A percentile compares a stretch with the other conserved stretches of the same genome.
These are phyloP conservation scores for Ustilago tritici DNA, from an alignment of 1,284 basidiomycete genomes.

Conservation along the genomic window DNA sequence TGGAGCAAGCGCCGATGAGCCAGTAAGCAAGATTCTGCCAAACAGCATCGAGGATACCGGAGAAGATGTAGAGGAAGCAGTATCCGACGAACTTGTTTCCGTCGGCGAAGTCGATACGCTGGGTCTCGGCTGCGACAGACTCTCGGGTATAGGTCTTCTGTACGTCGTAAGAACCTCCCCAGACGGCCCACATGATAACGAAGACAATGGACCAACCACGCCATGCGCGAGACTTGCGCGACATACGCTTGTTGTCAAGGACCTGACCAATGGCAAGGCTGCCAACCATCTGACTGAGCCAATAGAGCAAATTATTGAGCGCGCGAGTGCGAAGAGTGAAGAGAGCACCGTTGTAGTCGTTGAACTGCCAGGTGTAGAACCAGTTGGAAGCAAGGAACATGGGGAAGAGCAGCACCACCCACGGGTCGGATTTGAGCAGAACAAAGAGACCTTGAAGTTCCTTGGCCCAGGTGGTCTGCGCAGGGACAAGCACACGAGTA, in stretches of 20 bases:
- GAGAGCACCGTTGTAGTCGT: conserved; percentile 53
- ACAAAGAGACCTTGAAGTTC: conserved; percentile 56
- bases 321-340: conserved; percentile 68
- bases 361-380: conserved; percentile 66
- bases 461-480: conserved; percentile 51
- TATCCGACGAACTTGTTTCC: conserved; percentile 45
- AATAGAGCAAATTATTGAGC: conserved; percentile 71
- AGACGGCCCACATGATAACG: conserved; percentile 59
- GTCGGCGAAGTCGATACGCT: conserved; percentile 48
- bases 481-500: conserved; percentile 51
- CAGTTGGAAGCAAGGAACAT: conserved; percentile 62
- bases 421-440: conserved; percentile 55
- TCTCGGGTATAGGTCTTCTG: conserved; percentile 59
- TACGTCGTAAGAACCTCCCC: conserved; percentile 60
- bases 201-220: conserved; percentile 60
- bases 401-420: conserved; percentile 60
- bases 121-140: conserved; percentile 14
- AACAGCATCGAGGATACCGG: conserved; percentile 54
- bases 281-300: conserved; percentile 69
- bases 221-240: conserved; percentile 54
- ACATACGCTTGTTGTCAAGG: conserved; percentile 52
- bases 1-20: conserved; percentile 60
- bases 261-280: conserved; percentile 55
- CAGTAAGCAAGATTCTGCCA: conserved; percentile 58
- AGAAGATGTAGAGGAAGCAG: conserved; percentile 63